Conservation (phyloP, 129 eudicot genomes). For the Flaveria ramosissima region DNA sequence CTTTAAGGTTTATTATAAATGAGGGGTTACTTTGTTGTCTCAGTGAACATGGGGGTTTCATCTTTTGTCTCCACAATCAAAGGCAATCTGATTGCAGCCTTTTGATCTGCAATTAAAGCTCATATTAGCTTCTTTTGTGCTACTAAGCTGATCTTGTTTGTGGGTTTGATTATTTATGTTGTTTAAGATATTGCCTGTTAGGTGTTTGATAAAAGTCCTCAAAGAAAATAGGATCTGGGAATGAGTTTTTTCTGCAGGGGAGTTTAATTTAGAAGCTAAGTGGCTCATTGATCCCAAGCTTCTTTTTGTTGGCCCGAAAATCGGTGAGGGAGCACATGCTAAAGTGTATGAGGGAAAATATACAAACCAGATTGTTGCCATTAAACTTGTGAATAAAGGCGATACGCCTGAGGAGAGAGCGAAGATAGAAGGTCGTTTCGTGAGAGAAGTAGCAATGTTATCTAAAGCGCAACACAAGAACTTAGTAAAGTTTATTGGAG, state of each 20-base stretch:
- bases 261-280: constrained; percentile 74
- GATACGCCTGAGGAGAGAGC: constrained; percentile 80
- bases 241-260: constrained; percentile 51
- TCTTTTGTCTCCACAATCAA: constrained; percentile 38
- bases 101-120: constrained; percentile 32
- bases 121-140: background rate
- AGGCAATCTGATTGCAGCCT: constrained; percentile 35
- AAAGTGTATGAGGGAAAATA: constrained; percentile 95
- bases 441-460: constrained; percentile 83
- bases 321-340: constrained; percentile 97
- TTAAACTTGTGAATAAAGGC: constrained; percentile 76
- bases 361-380: constrained; percentile 85
- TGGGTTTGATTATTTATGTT: constrained; percentile 12
- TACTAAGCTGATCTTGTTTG: constrained; percentile 22
- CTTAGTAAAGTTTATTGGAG: constrained; percentile 93
- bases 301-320: constrained; percentile 89
- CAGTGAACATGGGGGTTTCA: constrained; percentile 38
- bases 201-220: constrained; percentile 35
- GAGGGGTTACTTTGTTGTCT: constrained; percentile 36
- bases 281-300: constrained; percentile 95
- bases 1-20: constrained; percentile 27
- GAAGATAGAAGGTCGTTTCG: constrained; percentile 72
- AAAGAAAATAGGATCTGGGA: constrained; percentile 70
- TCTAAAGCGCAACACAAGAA: constrained; percentile 87
- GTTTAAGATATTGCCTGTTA: constrained; percentile 10